These are phyloP conservation scores for Aspergillus biplanus DNA, from an alignment of 495 filamentous ascomycete species.

Conservation along the genomic window DNA sequence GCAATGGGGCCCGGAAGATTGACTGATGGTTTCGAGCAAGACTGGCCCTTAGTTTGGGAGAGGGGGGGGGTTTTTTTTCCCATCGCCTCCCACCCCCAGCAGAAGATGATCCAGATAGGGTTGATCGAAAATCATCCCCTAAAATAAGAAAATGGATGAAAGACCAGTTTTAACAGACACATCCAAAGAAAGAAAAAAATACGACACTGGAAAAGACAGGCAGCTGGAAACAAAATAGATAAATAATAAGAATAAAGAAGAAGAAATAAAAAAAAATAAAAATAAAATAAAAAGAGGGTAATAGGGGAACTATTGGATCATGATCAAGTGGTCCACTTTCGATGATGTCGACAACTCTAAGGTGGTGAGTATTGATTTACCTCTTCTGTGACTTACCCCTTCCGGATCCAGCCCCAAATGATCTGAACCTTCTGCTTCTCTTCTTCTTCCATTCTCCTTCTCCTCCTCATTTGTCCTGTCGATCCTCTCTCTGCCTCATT, in stretches of 20 bases:
- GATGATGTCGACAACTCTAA: constrained; percentile 11
- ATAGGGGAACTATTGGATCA: not conserved
- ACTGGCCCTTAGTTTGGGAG: not conserved
- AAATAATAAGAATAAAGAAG: constrained; percentile 4
- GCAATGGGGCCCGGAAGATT: not conserved
- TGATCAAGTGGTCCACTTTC: constrained; percentile 1
- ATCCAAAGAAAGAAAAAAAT: constrained; percentile 1
- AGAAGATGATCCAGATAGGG: constrained; percentile 11
- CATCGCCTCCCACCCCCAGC: not conserved
- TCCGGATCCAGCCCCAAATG: constrained; percentile 18
- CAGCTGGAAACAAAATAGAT: not conserved
- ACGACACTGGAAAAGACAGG: not conserved
- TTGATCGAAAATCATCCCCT: constrained; percentile 12
- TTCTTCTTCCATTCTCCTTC: not conserved
- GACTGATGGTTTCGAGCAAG: constrained; percentile 3
- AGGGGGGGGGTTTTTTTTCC: not conserved
- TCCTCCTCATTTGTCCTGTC: constrained; percentile 10
- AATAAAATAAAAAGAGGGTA: not conserved
- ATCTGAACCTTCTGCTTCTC: constrained; percentile 8
- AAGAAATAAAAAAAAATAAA: not conserved
- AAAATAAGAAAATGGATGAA: constrained; percentile 1
- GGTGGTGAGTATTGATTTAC: not conserved
- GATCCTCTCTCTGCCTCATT: constrained; percentile 11
- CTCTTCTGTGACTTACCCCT: constrained; percentile 14
- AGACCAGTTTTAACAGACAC: not conserved